A percentile compares a stretch with the other conserved stretches of the same genome.
Conservation (phyloP, 2,329 filamentous ascomycete genomes). For the Sporothrix sp. region DNA sequence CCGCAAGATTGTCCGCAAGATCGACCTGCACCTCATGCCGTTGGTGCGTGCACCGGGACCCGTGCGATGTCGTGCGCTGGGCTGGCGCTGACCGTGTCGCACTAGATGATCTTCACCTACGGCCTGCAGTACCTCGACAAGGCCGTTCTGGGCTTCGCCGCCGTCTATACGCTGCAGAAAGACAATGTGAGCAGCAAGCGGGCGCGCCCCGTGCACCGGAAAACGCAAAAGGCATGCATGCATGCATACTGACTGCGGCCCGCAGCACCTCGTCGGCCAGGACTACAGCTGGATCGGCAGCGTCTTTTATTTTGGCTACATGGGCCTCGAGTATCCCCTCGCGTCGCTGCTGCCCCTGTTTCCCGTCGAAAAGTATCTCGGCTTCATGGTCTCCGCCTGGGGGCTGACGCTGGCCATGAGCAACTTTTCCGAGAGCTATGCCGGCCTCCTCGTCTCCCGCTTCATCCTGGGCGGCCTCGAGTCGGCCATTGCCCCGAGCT, state of each 20-base stretch:
- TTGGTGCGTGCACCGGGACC: background rate
- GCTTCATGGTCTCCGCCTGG: constrained; percentile 14
- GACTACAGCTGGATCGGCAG: constrained; percentile 38
- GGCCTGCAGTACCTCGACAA: constrained; percentile 5
- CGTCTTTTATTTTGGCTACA: constrained; percentile 36
- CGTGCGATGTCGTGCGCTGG: background rate
- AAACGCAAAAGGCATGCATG: no score
- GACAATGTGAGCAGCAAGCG: background rate
- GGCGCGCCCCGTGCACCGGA: no score
- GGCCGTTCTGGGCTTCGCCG: background rate
- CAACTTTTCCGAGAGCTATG: constrained; percentile 19
- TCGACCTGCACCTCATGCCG: constrained; percentile 1
- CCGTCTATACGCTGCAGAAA: background rate
- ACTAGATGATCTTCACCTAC: constrained; percentile 2
- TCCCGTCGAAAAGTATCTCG: constrained; percentile 17
- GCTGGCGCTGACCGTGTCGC: no score
- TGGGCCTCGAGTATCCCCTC: constrained; percentile 29
- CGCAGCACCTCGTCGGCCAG: constrained; percentile 30
- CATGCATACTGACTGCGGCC: no score
- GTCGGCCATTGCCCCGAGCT: constrained; percentile 43
- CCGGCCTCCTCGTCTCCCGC: constrained; percentile 38
- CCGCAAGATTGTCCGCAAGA: constrained; percentile 3
- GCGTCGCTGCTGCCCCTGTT: constrained; percentile 13
- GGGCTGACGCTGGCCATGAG: constrained; percentile 10
- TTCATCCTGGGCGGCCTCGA: constrained; percentile 47